A percentile compares a stretch with the other conserved stretches of the same genome.
Evolutionary conservation across 495 filamentous ascomycete species (phyloP).

Genomic region (Podospora pseudopauciseta): DNA sequence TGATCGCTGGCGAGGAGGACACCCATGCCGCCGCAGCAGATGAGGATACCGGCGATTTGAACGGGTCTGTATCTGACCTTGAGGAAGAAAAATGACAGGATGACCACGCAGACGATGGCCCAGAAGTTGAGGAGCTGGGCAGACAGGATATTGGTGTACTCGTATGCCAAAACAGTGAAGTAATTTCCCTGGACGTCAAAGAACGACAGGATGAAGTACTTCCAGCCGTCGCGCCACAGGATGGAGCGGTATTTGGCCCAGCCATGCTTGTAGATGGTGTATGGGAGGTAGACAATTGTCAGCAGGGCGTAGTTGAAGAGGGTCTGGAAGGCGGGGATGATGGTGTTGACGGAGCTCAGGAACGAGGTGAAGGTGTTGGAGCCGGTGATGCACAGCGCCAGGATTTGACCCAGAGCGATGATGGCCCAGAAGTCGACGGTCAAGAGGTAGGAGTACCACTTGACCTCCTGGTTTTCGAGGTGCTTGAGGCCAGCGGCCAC

Average conservation of each 20-base stretch:
- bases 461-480: conserved; percentile 50
- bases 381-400: conserved; percentile 81
- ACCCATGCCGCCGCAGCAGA: conserved; percentile 92
- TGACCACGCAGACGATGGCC: conserved; percentile 90
- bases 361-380: conserved; percentile 86
- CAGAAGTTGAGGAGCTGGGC: conserved; percentile 98
- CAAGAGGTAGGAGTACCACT: conserved; percentile 73
- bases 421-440: conserved; percentile 87
- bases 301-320: conserved; percentile 92
- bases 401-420: conserved; percentile 76
- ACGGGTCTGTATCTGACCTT: conserved; percentile 81
- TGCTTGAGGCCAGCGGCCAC: conserved; percentile 40
- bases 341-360: conserved; percentile 63
- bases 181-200: conserved; percentile 96
- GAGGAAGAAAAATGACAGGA: conserved; percentile 77
- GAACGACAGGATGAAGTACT: conserved; percentile 89
- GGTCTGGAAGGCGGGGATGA: conserved; percentile 94
- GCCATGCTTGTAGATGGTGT: conserved; percentile 80
- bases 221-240: conserved; percentile 73
- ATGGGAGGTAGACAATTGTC: conserved; percentile 73
- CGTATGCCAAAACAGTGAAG: conserved; percentile 91
- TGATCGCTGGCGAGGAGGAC: conserved; percentile 85
- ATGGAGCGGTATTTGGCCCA: conserved; percentile 63
- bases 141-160: conserved; percentile 85
- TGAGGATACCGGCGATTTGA: conserved; percentile 79